Conservation (phyloP, 129 eudicot species). For the Tanacetum coccineum region DNA sequence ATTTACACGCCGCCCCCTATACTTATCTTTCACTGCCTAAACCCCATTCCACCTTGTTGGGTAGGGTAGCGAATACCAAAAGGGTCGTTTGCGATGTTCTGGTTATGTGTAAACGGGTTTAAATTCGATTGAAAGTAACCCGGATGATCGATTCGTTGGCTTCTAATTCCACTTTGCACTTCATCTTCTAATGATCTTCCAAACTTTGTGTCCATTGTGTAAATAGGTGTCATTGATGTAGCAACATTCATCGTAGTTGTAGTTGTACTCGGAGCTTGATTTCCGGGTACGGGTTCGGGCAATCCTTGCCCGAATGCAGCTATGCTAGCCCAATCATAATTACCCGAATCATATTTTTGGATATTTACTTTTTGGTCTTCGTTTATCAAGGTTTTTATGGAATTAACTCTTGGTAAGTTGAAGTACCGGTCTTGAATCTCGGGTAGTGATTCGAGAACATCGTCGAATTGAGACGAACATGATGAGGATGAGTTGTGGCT, state of each 20-base stretch:
- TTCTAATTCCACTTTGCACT: slow-evolving; percentile 67
- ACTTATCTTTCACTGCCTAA: slow-evolving; percentile 34
- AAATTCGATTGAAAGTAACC: slow-evolving; percentile 38
- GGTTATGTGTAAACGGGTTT: slow-evolving; percentile 25
- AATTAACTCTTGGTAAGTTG: slow-evolving; percentile 50
- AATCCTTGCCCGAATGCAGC: slow-evolving; percentile 48
- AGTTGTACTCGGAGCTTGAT: slow-evolving; percentile 27
- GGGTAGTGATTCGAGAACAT: slow-evolving; percentile 66
- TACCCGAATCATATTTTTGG: slow-evolving; percentile 56
- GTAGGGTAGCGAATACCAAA: slow-evolving; percentile 63
- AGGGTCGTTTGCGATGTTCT: slow-evolving; percentile 41
- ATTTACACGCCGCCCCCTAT: slow-evolving; percentile 42
- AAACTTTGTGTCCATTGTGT: slow-evolving; percentile 37
- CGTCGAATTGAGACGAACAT: slow-evolving; percentile 73
- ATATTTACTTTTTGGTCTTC: slow-evolving; percentile 54
- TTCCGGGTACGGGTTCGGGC: slow-evolving; percentile 41
- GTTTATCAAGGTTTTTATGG: slow-evolving; percentile 37
- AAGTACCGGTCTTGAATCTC: slow-evolving; percentile 55
- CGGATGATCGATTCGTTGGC: slow-evolving; percentile 38
- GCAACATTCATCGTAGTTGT: slow-evolving; percentile 31
- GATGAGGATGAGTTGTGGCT: slow-evolving; percentile 75
- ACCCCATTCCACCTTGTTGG: slow-evolving; percentile 39
- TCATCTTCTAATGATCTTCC: slow-evolving; percentile 51
- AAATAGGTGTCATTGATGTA: slow-evolving; percentile 36
- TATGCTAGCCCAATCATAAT: slow-evolving; percentile 75